Evolutionary conservation across 257 asterid species (phyloP).

Genomic region (Verbena officinalis): DNA sequence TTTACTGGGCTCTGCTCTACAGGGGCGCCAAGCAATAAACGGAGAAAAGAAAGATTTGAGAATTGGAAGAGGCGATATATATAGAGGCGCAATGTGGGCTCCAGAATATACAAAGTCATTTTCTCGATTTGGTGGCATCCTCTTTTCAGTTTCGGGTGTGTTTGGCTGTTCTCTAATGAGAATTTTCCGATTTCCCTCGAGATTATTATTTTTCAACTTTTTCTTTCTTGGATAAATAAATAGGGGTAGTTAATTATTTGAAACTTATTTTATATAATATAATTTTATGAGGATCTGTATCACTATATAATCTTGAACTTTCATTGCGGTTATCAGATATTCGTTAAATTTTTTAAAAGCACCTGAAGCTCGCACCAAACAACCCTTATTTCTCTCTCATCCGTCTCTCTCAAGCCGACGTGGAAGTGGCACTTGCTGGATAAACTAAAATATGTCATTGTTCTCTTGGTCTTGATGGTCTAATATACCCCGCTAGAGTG

Average conservation of each 20-base stretch:
- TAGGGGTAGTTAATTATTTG: too few relatives aligned
- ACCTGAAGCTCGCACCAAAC: too few relatives aligned
- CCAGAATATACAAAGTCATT: constrained; percentile 36
- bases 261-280: too few relatives aligned
- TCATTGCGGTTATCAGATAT: too few relatives aligned
- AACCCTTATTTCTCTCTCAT: background rate
- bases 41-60: constrained; percentile 30
- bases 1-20: constrained; percentile 19
- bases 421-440: constrained; percentile 28
- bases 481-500: background rate
- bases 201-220: too few relatives aligned
- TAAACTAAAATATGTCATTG: constrained; percentile 6
- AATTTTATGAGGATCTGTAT: too few relatives aligned
- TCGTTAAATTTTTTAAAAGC: too few relatives aligned
- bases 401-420: constrained; percentile 35
- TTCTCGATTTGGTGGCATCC: constrained; percentile 41
- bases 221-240: too few relatives aligned
- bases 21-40: constrained; percentile 21
- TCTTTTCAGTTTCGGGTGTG: constrained; percentile 17
- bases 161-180: too few relatives aligned
- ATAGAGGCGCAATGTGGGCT: constrained; percentile 37
- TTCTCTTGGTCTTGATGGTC: constrained; percentile 5
- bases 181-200: too few relatives aligned
- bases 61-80: constrained; percentile 40
- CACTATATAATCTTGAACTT: too few relatives aligned